Evolutionary conservation across 345 rosid genomes (phyloP), one percentile per base, ranked within the genome.

Genomic region (Chamaenerion angustifolium): DNA sequence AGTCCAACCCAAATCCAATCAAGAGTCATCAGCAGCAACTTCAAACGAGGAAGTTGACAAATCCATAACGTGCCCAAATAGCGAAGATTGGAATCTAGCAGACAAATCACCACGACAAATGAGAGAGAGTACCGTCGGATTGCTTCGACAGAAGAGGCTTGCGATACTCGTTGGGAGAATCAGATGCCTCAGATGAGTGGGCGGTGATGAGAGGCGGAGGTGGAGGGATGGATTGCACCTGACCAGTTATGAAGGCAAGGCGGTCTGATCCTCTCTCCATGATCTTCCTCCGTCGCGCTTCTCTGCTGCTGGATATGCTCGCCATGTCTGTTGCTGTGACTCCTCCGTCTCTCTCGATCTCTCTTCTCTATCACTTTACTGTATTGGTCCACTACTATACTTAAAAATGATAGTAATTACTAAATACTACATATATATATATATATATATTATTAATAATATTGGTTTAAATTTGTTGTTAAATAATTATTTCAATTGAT

Each of bases 181-280:
- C 47, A 42, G 45, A 40, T 16, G 68, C 64, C 43, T 47, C 49
- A 48, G 48, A 57, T 12, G 46, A 15, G 10, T 62, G 56, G 51
- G 64, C 8, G 12, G 44, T 2, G 16, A 55, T 50, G 16, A 63
- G 4, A 15, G 49, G 12, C 16, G 55, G 56, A 7, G 71, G 62
- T 67, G 82, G 19, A 21, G 78, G 77, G 19, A 64, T 64, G 50
- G 56, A 59, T 19, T 68, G 66, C 74, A 74, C 14, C 52, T 68
- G 80, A 64, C 85, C 90, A 23, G 86, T 64, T 62, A 83, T 79
- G 59, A 79, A 65, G 57, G 97, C 94, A 45, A 89, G 73, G 49
- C 97, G 95, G 68, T 89, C 94, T 21, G 82, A 52, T 57, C 97
- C 85, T 64, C 88, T 70, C 9, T 81, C 90, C 23, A 74, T 46